Base-by-base conservation (phyloP, 805 yeast genomes). In the Nakazawaea wickerhamii region DNA sequence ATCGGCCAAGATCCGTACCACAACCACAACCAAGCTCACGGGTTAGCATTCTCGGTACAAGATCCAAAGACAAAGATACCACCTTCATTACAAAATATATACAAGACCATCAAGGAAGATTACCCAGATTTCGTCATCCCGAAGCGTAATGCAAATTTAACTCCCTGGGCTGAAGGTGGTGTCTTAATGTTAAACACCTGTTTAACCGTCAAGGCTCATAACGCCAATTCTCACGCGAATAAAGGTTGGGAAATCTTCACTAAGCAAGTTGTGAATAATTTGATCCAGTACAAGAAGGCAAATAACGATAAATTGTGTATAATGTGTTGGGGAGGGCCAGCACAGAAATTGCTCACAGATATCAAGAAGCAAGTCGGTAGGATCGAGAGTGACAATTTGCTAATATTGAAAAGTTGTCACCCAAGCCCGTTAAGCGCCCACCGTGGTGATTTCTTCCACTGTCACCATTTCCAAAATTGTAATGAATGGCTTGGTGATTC, bases 1-100 rank as follows among this genome's bases (percentile, higher is more conserved):
- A 66, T 93, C 35, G 99, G 99, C 1, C 99, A 93, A 60, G 99
- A 93, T 59, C 99, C 99, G 0, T 93, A 93, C 59, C 99, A 93
- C 61, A 88, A 89, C 59, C 62, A 63, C 52, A 84, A 85, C 58
- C 99, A 93, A 60, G 99, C 99, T 0, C 99, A 93, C 56, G 99
- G 99, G 0, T 65, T 93, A 22, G 98, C 99, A 3, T 93, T 93
- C 53, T 84, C 95, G 17, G 98, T 93, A 1, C 71, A 78, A 43
- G 83, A 84, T 25, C 95, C 96, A 1, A 68, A 75, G 1, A 81
- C 88, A 1, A 77, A 79, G 1, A 84, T 93, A 2, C 98, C 99
- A 0, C 93, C 95, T 1, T 88, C 96, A 1, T 67, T 93, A 44
- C 69, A 76, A 38, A 93, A 93, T 57, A 93, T 93, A 43, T 93